Conservation (phyloP, 2,329 filamentous ascomycete genomes). For the Colletotrichum horii region DNA sequence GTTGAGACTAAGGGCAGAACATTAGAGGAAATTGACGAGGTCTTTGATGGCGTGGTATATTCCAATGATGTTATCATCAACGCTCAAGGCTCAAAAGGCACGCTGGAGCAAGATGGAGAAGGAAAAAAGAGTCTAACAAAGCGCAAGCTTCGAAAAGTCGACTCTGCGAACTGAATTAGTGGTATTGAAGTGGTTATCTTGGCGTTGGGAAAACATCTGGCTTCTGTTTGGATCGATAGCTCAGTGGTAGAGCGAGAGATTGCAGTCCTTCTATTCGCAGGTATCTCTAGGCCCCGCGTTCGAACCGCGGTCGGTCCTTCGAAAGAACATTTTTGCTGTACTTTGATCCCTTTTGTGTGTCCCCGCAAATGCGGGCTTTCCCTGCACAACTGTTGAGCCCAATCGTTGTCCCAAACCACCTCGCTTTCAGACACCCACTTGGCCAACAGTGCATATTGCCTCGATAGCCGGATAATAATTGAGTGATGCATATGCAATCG, state of each 20-base stretch:
- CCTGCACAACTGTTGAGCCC: background rate
- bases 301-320: constrained; percentile 10
- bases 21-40: background rate
- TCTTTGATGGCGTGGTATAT: background rate
- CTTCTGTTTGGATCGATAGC: constrained; percentile 10
- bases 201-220: background rate
- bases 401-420: background rate
- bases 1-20: background rate
- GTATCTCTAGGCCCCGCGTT: constrained; percentile 13
- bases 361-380: background rate
- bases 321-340: background rate
- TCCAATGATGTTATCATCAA: background rate
- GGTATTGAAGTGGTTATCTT: background rate
- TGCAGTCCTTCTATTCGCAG: background rate
- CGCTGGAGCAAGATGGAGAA: background rate
- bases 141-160: background rate
- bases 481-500: background rate
- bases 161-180: background rate
- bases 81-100: background rate
- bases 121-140: background rate
- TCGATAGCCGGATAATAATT: too few relatives aligned
- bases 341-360: background rate
- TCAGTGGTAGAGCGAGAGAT: constrained; percentile 20
- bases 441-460: background rate
- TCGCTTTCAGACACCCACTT: background rate